Evolutionary conservation across 2,329 filamentous ascomycete genomes (phyloP).

Genomic region (Cercospora sesami): DNA sequence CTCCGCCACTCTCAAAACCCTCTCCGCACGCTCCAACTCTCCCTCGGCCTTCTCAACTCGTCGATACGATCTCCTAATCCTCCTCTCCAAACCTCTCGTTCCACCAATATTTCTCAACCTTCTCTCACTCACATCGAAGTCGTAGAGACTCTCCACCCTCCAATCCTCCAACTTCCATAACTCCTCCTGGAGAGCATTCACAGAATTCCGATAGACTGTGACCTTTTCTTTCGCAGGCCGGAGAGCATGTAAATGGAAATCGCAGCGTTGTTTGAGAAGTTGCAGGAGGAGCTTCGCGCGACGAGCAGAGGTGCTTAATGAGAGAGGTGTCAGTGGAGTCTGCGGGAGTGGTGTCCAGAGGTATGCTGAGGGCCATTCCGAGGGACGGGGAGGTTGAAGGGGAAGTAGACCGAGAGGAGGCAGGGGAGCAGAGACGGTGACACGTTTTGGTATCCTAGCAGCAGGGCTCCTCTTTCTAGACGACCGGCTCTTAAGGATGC

Average conservation of each 20-base stretch:
- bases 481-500: not conserved
- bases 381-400: not conserved
- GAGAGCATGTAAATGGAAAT: not conserved
- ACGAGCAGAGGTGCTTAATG: not conserved
- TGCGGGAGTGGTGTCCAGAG: not conserved
- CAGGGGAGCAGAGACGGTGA: not conserved
- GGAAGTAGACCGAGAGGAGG: not conserved
- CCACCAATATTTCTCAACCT: not conserved
- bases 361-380: not conserved
- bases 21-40: not conserved
- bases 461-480: not conserved
- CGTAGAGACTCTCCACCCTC: not conserved
- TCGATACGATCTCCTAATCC: not conserved
- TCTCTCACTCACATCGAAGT: not conserved
- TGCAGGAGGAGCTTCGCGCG: not conserved
- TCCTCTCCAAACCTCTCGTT: not conserved
- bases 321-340: not conserved
- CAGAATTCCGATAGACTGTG: not conserved
- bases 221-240: not conserved
- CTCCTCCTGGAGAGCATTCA: not conserved
- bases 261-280: not conserved
- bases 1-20: not conserved
- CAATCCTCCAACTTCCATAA: not conserved
- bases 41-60: not conserved
- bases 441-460: not conserved